Percentiles rank a stretch among this genome's conserved stretches.
phyloP scores from a whole-genome alignment of 2,329 filamentous ascomycete species.

The Diplodia scrobiculata region DNA sequence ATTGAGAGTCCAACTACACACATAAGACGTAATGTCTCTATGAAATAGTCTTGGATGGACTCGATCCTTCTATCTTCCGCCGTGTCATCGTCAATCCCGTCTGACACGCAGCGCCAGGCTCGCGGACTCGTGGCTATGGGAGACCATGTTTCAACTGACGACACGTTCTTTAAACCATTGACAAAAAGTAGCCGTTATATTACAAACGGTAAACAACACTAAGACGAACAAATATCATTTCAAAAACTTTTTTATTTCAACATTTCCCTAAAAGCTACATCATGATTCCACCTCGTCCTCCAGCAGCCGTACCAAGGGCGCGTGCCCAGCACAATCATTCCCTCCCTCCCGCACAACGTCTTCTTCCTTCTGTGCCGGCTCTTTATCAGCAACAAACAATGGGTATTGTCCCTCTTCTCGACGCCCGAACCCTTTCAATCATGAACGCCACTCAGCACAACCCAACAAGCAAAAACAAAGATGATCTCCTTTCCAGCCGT shows the following conservation, averaged over 20 bases:
- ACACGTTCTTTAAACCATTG: neutral
- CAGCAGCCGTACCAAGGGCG: neutral
- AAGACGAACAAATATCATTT: neutral
- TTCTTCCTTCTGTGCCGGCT: neutral
- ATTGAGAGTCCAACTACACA: too few relatives aligned
- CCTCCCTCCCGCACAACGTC: neutral
- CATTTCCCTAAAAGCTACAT: neutral
- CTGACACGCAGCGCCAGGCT: too few relatives aligned
- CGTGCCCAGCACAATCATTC: neutral
- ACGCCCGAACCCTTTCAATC: neutral
- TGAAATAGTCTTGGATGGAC: too few relatives aligned
- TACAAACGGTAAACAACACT: neutral
- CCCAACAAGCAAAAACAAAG: neutral
- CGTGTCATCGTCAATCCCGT: too few relatives aligned
- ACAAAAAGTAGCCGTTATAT: too few relatives aligned
- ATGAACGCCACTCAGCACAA: neutral
- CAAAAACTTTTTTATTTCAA: neutral
- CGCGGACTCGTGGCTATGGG: neutral
- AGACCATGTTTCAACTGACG: neutral
- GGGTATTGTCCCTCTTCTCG: constrained; percentile 4
- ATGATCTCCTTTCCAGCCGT: neutral
- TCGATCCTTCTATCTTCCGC: too few relatives aligned
- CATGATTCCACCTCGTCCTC: neutral
- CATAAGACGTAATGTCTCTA: too few relatives aligned
- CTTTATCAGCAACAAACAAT: neutral